These are phyloP conservation scores for Plantago elongata DNA, from an alignment of 257 asterid species.

Conservation along the genomic window DNA sequence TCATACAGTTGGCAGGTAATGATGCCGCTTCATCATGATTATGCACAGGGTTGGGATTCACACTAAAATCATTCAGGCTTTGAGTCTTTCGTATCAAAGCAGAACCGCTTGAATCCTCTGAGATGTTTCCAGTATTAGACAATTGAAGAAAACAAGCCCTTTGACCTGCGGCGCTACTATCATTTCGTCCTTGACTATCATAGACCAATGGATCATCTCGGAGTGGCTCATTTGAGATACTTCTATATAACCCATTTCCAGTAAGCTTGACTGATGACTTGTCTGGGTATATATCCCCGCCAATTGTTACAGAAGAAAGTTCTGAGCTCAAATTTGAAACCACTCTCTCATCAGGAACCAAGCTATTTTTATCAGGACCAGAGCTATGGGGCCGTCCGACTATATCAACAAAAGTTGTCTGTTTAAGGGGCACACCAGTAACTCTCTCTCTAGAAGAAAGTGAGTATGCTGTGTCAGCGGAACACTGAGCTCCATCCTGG, in stretches of 20 bases:
- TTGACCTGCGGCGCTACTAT: slow-evolving; percentile 31
- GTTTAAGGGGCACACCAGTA: slow-evolving; percentile 42
- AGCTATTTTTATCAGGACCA: slow-evolving; percentile 50
- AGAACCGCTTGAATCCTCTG: slow-evolving; percentile 43
- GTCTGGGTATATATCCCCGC: slow-evolving; percentile 25
- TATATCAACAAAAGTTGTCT: slow-evolving; percentile 71
- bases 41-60: slow-evolving; percentile 42
- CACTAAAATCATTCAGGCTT: slow-evolving; percentile 39
- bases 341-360: slow-evolving; percentile 28
- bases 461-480: slow-evolving; percentile 5
- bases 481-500: slow-evolving; percentile 43
- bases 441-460: slow-evolving; percentile 40
- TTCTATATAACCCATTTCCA: slow-evolving; percentile 26
- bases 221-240: slow-evolving; percentile 35
- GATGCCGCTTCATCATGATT: slow-evolving; percentile 53
- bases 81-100: slow-evolving; percentile 37
- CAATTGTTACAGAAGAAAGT: slow-evolving; percentile 26
- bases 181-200: slow-evolving; percentile 37
- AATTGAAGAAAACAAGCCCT: slow-evolving; percentile 33
- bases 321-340: slow-evolving; percentile 31
- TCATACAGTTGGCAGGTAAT: slow-evolving; percentile 50
- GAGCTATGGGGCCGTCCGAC: slow-evolving; percentile 62
- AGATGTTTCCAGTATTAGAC: slow-evolving; percentile 35
- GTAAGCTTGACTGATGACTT: slow-evolving; percentile 34
- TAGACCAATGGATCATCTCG: slow-evolving; percentile 36